Evolutionary conservation across 345 rosid genomes (phyloP).

Genomic region (Linum trigynum): DNA sequence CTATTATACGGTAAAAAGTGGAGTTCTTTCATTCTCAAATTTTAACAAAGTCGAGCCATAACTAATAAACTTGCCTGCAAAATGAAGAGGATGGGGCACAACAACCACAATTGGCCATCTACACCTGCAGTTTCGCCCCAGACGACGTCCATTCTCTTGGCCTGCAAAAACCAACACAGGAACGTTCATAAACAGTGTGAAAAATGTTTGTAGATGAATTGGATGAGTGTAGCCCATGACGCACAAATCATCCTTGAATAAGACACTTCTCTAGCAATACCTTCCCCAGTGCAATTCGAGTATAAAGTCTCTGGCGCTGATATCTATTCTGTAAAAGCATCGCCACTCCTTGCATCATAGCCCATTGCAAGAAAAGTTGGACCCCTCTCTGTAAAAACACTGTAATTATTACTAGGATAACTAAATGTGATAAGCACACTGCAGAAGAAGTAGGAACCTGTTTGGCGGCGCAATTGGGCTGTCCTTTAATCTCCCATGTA

Average conservation of each 20-base stretch:
- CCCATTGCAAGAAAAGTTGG: constrained; percentile 98
- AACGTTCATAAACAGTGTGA: background rate
- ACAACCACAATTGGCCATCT: constrained; percentile 84
- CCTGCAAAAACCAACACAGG: constrained; percentile 35
- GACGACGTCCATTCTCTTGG: constrained; percentile 99
- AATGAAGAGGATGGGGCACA: constrained; percentile 86
- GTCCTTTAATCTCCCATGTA: constrained; percentile 98
- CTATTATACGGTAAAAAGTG: background rate
- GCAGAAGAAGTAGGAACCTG: constrained; percentile 45
- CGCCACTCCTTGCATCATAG: constrained; percentile 99
- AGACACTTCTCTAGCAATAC: constrained; percentile 21
- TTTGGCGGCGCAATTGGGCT: constrained; percentile 86
- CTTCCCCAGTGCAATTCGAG: constrained; percentile 98
- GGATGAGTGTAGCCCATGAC: constrained; percentile 6
- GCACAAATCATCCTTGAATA: constrained; percentile 1
- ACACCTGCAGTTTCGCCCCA: constrained; percentile 99
- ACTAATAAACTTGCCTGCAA: constrained; percentile 54
- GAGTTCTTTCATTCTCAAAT: background rate
- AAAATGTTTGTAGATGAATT: background rate
- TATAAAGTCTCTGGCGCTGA: constrained; percentile 97
- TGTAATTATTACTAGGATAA: constrained; percentile 12
- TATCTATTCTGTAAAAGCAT: constrained; percentile 98
- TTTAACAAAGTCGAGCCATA: background rate
- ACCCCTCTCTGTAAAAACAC: constrained; percentile 70
- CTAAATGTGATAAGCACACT: constrained; percentile 10